Base-by-base conservation (phyloP, 352 stramenopile species). In the Phytopythium montanum region DNA sequence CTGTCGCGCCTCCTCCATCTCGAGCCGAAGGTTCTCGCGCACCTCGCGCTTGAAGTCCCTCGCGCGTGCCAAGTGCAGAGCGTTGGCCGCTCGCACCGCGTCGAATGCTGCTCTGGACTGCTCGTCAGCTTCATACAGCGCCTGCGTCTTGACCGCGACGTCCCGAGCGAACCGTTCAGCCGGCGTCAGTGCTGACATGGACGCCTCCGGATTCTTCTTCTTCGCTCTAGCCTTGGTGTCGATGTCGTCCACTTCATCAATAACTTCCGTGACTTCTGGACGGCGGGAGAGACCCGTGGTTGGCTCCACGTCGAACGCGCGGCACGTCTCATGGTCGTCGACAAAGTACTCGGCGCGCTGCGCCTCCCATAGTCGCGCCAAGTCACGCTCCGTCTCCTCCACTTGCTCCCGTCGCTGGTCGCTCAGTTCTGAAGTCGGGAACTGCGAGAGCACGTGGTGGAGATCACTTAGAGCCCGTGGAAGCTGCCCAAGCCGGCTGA, bases 21-120 rank as follows among this genome's bases (percentile, higher is more conserved):
- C 75, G 70, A 92, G 82, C 48, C 66, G 58, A 44, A 89, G 50
- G 19, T 69, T 80, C n/a, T 75, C 76, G 9, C 74, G 75, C 39
- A 90, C 73, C 57, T 88, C 82, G 41, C 76, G 75, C 55, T 79
- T 81, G 36, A 87, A 87, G 42, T 81, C 70, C 9, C 78, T 73
- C 1, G 77, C 73, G 14, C 55, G 66, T 19, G 56, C 48, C 29
- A 90, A 51, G 21, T 76, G 57, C 23, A 44, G 18, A 23, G 49
- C 34, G 34, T 66, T 72, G 7, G 61, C 34, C 14, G 31, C 34
- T 26, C 58, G 70, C 13, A 59, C 62, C 28, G 50, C 58, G 44
- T 74, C 51, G 50, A 68, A 73, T 13, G 28, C 64, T 0, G 52
- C 29, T 18, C 60, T 60, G n/a, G 29, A 56, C 18, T 44, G 38